Evolutionary conservation across 1,139 yeast species (phyloP).

Genomic region (Suhomyces bokatorum): DNA sequence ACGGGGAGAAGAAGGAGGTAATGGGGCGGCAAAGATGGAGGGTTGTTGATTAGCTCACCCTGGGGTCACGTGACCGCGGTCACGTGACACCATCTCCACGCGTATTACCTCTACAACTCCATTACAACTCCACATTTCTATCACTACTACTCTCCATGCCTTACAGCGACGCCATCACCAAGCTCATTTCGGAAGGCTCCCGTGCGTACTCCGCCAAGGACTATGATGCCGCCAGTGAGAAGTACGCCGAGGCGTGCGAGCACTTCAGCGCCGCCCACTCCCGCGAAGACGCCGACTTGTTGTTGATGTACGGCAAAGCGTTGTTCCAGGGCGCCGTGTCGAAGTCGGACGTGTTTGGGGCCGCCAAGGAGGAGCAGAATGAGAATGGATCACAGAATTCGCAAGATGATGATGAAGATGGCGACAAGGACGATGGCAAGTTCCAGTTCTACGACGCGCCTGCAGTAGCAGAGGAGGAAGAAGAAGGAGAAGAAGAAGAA

Average conservation of each 20-base stretch:
- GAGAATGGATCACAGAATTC: constrained; percentile 24
- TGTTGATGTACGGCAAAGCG: constrained; percentile 78
- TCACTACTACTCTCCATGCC: constrained; percentile 13
- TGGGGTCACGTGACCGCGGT: neutral
- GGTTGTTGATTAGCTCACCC: constrained; percentile 1
- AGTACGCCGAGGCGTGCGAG: constrained; percentile 77
- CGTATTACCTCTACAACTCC: too few species aligned
- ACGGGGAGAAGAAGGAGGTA: neutral
- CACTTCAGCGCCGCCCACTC: constrained; percentile 47
- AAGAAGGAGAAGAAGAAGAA: constrained; percentile 23
- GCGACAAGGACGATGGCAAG: constrained; percentile 26
- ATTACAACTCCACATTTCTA: neutral
- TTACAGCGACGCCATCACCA: constrained; percentile 39
- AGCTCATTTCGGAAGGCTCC: constrained; percentile 58
- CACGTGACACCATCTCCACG: neutral
- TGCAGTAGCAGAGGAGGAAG: constrained; percentile 49
- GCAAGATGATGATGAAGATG: constrained; percentile 21
- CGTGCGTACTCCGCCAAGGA: constrained; percentile 61
- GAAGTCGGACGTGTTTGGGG: constrained; percentile 81
- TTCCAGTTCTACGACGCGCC: constrained; percentile 60
- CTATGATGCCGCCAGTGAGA: constrained; percentile 68
- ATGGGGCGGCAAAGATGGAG: neutral
- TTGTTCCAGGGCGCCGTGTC: constrained; percentile 76
- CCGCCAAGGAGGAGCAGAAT: constrained; percentile 24
- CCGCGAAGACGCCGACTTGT: constrained; percentile 67